phyloP scores from a whole-genome alignment of 441 rosid species.

The Mallotus repandus region DNA sequence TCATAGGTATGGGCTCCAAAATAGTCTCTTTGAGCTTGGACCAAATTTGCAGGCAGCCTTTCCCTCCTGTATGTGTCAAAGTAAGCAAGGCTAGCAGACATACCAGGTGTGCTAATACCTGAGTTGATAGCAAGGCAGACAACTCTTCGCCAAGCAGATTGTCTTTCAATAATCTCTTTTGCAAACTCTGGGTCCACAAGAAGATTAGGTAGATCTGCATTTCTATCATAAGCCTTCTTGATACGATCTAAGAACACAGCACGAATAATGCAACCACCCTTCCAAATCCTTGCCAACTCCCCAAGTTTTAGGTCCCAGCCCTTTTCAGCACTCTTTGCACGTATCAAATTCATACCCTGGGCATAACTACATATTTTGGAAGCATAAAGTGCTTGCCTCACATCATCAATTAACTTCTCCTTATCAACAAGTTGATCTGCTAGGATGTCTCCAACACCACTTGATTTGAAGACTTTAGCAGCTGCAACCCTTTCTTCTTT shows the following conservation, averaged over 20 bases:
- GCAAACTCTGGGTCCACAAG: constrained; percentile 94
- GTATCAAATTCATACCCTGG: constrained; percentile 92
- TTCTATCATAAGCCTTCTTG: constrained; percentile 89
- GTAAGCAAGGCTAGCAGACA: constrained; percentile 93
- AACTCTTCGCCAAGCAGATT: constrained; percentile 88
- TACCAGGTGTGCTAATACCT: constrained; percentile 89
- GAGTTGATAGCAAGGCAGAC: constrained; percentile 82
- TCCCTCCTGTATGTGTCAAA: constrained; percentile 84
- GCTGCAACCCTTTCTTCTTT: constrained; percentile 90
- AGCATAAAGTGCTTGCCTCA: constrained; percentile 90
- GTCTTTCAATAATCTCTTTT: constrained; percentile 81
- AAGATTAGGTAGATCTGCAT: constrained; percentile 78
- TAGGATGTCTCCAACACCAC: constrained; percentile 67
- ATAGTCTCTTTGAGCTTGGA: constrained; percentile 90
- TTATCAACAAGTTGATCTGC: constrained; percentile 70
- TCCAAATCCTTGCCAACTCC: constrained; percentile 90
- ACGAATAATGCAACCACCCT: constrained; percentile 93
- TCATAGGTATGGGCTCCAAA: constrained; percentile 95
- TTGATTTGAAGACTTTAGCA: constrained; percentile 69
- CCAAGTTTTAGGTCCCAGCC: constrained; percentile 87
- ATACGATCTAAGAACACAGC: constrained; percentile 88
- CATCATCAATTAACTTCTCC: constrained; percentile 69
- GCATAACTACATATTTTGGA: constrained; percentile 95
- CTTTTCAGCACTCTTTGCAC: constrained; percentile 80
- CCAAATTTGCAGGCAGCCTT: constrained; percentile 80